phyloP scores from a whole-genome alignment of 768 basidiomycete species.

The Lentinula edodes region DNA sequence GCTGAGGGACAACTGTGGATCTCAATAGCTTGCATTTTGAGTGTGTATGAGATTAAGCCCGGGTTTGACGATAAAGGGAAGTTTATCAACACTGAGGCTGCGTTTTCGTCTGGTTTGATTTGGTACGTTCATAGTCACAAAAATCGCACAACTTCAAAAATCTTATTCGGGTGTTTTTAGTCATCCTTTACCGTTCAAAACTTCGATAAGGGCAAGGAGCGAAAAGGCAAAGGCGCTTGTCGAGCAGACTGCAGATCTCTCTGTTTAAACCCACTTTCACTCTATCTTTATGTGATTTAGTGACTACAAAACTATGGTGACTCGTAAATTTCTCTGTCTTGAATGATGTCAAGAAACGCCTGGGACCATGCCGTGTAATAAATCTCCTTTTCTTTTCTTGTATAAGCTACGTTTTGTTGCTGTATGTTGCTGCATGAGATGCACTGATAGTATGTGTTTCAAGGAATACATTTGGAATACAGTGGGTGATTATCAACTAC shows the following conservation, averaged over 20 bases:
- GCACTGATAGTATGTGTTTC: too few relatives aligned
- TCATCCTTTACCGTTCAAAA: conserved; percentile 28
- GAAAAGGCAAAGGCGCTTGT: conserved; percentile 21
- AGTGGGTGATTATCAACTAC: too few relatives aligned
- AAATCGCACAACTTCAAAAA: not conserved
- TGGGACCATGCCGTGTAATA: too few relatives aligned
- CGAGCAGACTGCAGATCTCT: conserved; percentile 23
- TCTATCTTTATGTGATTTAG: too few relatives aligned
- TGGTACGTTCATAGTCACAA: conserved; percentile 23
- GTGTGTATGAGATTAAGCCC: conserved; percentile 33
- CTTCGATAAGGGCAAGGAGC: conserved; percentile 25
- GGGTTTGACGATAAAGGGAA: conserved; percentile 29
- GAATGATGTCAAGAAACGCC: too few relatives aligned
- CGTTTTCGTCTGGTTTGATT: conserved; percentile 38
- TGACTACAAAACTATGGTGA: too few relatives aligned
- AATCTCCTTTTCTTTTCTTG: too few relatives aligned
- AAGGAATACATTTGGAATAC: too few relatives aligned
- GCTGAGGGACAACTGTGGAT: conserved; percentile 42
- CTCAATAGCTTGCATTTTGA: conserved; percentile 37
- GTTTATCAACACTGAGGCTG: conserved; percentile 23
- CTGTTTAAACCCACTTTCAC: not conserved
- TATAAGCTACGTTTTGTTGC: too few relatives aligned
- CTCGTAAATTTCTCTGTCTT: too few relatives aligned
- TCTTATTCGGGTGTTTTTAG: conserved; percentile 11
- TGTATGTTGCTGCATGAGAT: too few relatives aligned